phyloP scores from a whole-genome alignment of 2,329 filamentous ascomycete species.

The Penicillium vulpinum region DNA sequence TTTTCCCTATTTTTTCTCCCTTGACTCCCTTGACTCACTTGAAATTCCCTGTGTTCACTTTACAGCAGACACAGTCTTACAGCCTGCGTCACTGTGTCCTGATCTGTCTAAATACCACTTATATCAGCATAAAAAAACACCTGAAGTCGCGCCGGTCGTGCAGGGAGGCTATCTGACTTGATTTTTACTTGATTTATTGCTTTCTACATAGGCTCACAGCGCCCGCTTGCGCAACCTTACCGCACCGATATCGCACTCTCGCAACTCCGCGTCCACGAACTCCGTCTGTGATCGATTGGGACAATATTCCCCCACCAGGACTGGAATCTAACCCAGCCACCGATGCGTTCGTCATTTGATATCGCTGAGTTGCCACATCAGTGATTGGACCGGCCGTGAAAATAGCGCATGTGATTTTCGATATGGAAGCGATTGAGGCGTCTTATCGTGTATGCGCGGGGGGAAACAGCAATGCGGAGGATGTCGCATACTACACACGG shows the following conservation, averaged over 20 bases:
- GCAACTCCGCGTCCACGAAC: background rate
- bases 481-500: background rate
- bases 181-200: background rate
- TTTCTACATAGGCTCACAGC: background rate
- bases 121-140: constrained; percentile 12
- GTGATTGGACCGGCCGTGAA: constrained; percentile 7
- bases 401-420: constrained; percentile 13
- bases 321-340: constrained; percentile 5
- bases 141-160: constrained; percentile 23
- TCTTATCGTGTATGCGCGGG: constrained; percentile 3
- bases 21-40: background rate
- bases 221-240: background rate
- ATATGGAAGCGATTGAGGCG: constrained; percentile 18
- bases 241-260: background rate
- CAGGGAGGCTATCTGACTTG: constrained; percentile 15
- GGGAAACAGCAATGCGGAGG: background rate
- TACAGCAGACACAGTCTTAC: background rate
- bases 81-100: background rate
- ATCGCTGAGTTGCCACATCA: constrained; percentile 13
- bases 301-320: constrained; percentile 4
- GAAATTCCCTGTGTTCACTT: background rate
- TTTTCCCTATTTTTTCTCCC: constrained; percentile 1
- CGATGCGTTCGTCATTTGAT: constrained; percentile 19
- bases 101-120: background rate
- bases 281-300: background rate